Evolutionary conservation across 1,139 yeast species (phyloP).

Genomic region (Suhomyces chickasaworum): DNA sequence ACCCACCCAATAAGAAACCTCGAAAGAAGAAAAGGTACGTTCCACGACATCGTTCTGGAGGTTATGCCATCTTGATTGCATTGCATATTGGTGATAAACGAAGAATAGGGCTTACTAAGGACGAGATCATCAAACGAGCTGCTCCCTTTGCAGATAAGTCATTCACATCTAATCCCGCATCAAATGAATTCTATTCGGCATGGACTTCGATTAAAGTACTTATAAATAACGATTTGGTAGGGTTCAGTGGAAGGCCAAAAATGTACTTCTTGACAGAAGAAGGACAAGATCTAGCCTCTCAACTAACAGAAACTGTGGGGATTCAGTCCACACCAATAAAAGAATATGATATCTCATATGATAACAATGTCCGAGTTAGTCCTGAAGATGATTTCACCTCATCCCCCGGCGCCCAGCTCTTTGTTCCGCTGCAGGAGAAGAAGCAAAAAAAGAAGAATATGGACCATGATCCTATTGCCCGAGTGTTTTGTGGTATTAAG

Average conservation of each 20-base stretch:
- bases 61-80: conserved; percentile 78
- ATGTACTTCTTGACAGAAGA: conserved; percentile 69
- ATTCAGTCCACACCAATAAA: conserved; percentile 30
- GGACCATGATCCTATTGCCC: conserved; percentile 28
- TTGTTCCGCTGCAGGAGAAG: background rate
- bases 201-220: conserved; percentile 76
- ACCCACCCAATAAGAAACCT: conserved; percentile 15
- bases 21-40: conserved; percentile 54
- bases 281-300: conserved; percentile 66
- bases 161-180: conserved; percentile 62
- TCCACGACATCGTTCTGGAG: conserved; percentile 81
- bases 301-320: conserved; percentile 52
- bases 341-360: conserved; percentile 13
- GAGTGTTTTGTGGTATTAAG: conserved; percentile 25
- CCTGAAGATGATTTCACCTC: conserved; percentile 4
- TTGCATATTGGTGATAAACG: conserved; percentile 55
- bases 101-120: conserved; percentile 58
- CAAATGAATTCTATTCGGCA: conserved; percentile 70
- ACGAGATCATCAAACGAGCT: conserved; percentile 59
- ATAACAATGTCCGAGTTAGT: conserved; percentile 3
- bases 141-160: conserved; percentile 65
- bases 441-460: background rate
- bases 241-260: conserved; percentile 59
- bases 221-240: conserved; percentile 62
- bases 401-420: conserved; percentile 1